A percentile compares a stretch with the other conserved stretches of the same genome.
Conservation (phyloP, 306 rosid genomes). For the Bauhinia variegata region DNA sequence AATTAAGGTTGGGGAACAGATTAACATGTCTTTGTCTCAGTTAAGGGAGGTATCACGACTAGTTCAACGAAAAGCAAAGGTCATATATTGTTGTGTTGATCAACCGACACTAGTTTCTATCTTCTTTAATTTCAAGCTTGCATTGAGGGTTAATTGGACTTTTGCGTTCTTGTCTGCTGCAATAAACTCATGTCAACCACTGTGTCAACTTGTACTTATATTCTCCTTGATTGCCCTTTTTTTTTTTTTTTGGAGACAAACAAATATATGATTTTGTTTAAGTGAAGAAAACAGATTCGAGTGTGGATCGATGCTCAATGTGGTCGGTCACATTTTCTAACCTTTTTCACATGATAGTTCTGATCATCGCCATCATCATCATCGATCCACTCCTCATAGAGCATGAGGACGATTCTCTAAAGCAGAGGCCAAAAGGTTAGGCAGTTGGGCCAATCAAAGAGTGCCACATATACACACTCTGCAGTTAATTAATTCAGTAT, state of each 20-base stretch:
- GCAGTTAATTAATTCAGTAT: too few species aligned
- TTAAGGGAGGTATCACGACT: slow-evolving; percentile 2
- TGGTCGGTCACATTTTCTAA: slow-evolving; percentile 39
- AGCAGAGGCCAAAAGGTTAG: too few species aligned
- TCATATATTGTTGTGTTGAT: slow-evolving; percentile 33
- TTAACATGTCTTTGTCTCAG: slow-evolving; percentile 18
- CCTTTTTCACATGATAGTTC: slow-evolving; percentile 43
- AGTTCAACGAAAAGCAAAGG: slow-evolving; percentile 2
- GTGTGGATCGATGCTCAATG: slow-evolving; percentile 20
- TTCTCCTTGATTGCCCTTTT: slow-evolving; percentile 6
- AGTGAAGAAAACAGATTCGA: too few species aligned
- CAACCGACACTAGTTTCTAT: not conserved
- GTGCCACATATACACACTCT: too few species aligned
- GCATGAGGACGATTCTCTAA: too few species aligned
- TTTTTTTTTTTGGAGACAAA: too few species aligned
- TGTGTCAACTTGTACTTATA: too few species aligned
- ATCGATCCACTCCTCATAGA: not conserved
- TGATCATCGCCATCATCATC: too few species aligned
- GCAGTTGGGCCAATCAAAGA: too few species aligned
- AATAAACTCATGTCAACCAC: too few species aligned
- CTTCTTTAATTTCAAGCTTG: slow-evolving; percentile 14
- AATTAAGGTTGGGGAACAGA: slow-evolving; percentile 4
- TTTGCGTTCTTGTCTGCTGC: slow-evolving; percentile 6
- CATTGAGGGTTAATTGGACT: slow-evolving; percentile 8
- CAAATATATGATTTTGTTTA: too few species aligned